Evolutionary conservation across 495 filamentous ascomycete genomes (phyloP).

Genomic region (Podospora tetraspora): DNA sequence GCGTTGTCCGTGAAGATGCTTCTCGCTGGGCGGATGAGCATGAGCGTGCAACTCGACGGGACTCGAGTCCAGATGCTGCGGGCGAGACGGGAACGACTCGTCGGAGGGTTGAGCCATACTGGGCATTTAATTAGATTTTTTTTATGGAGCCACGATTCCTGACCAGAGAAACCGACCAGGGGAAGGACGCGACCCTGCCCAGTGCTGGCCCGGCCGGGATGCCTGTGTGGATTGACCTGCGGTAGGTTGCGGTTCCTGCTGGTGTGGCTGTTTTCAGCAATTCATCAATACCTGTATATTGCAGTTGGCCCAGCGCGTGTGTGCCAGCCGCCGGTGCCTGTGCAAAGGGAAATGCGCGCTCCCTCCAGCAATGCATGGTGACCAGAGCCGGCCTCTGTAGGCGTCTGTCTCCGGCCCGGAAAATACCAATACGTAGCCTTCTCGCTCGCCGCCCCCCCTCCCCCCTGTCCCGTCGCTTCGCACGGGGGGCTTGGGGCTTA

Average conservation of each 20-base stretch:
- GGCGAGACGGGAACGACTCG: conserved; percentile 29
- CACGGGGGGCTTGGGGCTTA: conserved; percentile 10
- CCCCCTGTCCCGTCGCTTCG: conserved; percentile 14
- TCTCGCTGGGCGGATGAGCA: conserved; percentile 10
- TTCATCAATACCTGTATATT: conserved; percentile 27
- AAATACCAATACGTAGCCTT: conserved; percentile 1
- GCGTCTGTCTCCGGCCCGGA: conserved; percentile 10
- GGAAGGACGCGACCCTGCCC: conserved; percentile 33
- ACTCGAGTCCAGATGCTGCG: conserved; percentile 24
- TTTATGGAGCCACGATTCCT: conserved; percentile 41
- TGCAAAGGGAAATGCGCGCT: conserved; percentile 25
- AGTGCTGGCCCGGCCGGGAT: conserved; percentile 25
- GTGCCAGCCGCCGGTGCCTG: conserved; percentile 19
- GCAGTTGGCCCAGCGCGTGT: conserved; percentile 15
- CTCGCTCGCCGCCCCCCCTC: neutral
- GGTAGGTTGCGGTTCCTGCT: conserved; percentile 19
- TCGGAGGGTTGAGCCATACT: conserved; percentile 39
- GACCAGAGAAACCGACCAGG: conserved; percentile 32
- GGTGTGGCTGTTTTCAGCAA: conserved; percentile 32
- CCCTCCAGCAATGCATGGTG: conserved; percentile 18
- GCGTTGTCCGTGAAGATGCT: neutral
- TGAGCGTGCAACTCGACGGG: conserved; percentile 26
- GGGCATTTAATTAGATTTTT: conserved; percentile 42
- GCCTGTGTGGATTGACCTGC: conserved; percentile 32
- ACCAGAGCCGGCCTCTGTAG: conserved; percentile 1